Evolutionary conservation across 306 rosid genomes (phyloP), one percentile per base, ranked within the genome.

Genomic region (Arachis stenosperma): DNA sequence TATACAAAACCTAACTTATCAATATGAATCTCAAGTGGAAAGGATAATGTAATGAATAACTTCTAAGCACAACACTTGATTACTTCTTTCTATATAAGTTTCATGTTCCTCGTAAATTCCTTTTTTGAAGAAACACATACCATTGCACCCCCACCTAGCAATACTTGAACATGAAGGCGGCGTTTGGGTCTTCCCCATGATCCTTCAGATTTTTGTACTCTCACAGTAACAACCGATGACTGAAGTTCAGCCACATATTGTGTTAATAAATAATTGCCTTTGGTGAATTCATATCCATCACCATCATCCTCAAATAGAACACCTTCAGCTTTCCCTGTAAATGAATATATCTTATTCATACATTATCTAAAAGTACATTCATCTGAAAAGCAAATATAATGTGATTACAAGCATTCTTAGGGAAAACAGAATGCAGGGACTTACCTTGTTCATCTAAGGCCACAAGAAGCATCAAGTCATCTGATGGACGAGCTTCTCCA

Each of bases 291-390:
- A 50, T 90, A 93, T 82, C 98, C 98, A 85, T 93, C 94, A 12
- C 97, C 98, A 69, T 88, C 94, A 81, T 93, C 98, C 84, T 93
- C 98, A 64, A 78, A 93, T 40, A 90, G 79, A 77, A 85, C 80
- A 82, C 98, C 98, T 86, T 89, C 84, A 75, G 97, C 98, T 81
- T 85, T 89, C 56, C 98, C 97, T 90, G 83, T 43, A 77, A 78
- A 77, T n/a, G 41, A 74, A 61, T 72, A 52, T 27, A 77, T 64
- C 61, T 62, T 69, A 72, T 48, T 63, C 57, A 22, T 39, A 41
- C 1, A 61, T 70, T 69, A 40, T 41, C 44, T 12, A 60, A 62
- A 61, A 56, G 71, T 33, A 39, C 12, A 44, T 8, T 44, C 61
- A 77, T 60, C 39, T 39, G 27, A 73, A 65, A 53, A 56, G 67